Base-by-base conservation (phyloP, 257 asterid genomes). In the Nicotiana undulata region DNA sequence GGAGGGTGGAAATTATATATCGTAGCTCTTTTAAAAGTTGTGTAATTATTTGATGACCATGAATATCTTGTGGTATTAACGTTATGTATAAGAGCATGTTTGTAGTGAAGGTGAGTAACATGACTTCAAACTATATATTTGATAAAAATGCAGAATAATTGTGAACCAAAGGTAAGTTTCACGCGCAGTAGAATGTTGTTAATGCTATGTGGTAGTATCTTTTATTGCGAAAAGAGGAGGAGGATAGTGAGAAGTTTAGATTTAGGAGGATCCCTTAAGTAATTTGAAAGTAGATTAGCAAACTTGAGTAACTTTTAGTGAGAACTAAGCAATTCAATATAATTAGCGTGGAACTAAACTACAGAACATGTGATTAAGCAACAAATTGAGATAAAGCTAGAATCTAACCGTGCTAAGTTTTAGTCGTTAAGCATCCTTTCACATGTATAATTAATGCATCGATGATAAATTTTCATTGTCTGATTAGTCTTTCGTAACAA, bases 131-230 rank as follows among this genome's bases (percentile, higher is more conserved):
- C 4, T 72, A 13, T 11, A 70, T 12, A 44, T 70, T 70, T 56
- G 12, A 13, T 12, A 31, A 68, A 68, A 68, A 70, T 20, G 77
- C 77, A 68, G 18, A 70, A 70, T 72, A 46, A 13, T 13, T 72
- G 77, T 72, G 77, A 72, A 44, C 77, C 40, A 72, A 72, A 46
- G 9, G 60, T 49, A 3, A 72, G 60, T 72, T 72, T 46, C 78
- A 72, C 46, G 60, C 7, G 60, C 8, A 24, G 60, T 72, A 24
- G 20, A 22, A 46, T 46, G 18, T 24, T 46, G 59, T 6, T 1
- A 40, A 66, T 1, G 4, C 26, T 66, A 4, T 32, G 24, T 66
- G 24, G 18, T 0, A 7, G 16, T n/a, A 13, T 72, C 18, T 13
- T 72, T 72, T 22, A 72, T 46, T 72, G 24, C 40, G 46, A 12